Conservation (phyloP, 202 grass and related monocot genomes). For the Schoenoplectus tabernaemontani region DNA sequence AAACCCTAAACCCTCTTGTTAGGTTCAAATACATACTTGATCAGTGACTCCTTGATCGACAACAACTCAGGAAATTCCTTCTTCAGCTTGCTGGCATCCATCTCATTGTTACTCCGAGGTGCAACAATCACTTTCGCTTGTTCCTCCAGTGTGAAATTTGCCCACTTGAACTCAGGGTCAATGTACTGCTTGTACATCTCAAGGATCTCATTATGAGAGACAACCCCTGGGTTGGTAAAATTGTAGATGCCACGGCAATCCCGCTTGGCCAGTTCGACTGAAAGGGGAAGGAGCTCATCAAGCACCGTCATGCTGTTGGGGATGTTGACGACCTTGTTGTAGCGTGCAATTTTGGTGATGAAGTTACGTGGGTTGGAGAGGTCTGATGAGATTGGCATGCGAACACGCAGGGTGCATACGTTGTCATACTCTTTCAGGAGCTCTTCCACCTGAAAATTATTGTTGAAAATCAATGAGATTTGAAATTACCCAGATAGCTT, state of each 20-base stretch:
- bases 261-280: constrained; percentile 62
- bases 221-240: constrained; percentile 67
- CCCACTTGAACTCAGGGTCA: constrained; percentile 49
- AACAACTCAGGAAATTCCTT: constrained; percentile 58
- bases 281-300: constrained; percentile 71
- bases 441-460: constrained; percentile 62
- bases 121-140: constrained; percentile 68
- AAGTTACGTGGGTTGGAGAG: constrained; percentile 70
- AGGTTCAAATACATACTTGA: constrained; percentile 60
- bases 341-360: constrained; percentile 67
- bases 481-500: not conserved
- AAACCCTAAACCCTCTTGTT: constrained; percentile 42
- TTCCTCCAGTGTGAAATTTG: constrained; percentile 68
- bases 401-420: constrained; percentile 55
- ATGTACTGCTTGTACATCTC: constrained; percentile 73
- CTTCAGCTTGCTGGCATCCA: constrained; percentile 62
- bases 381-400: constrained; percentile 73
- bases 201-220: constrained; percentile 70
- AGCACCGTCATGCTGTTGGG: constrained; percentile 79
- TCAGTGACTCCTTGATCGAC: constrained; percentile 54
- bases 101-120: constrained; percentile 64
- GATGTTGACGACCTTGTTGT: constrained; percentile 72
- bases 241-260: constrained; percentile 60
- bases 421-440: constrained; percentile 61
- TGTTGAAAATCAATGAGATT: constrained; percentile 6